Evolutionary conservation across 306 rosid species (phyloP), one percentile per base, ranked within the genome.

Genomic region (Cyclanthera cordifolia): DNA sequence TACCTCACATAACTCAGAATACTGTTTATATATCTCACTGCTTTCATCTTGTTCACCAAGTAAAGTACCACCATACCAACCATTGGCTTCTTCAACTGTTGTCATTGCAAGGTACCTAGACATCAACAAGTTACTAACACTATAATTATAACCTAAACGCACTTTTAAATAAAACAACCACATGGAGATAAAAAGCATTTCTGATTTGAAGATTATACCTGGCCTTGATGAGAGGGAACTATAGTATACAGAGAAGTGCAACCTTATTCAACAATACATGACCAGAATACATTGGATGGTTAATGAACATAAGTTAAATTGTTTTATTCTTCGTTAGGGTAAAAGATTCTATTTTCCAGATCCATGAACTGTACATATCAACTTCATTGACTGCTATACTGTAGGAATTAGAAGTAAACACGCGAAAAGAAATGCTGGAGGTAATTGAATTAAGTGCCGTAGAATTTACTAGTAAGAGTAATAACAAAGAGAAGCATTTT

Each of bases 41-140:
- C 57, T 83, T 78, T 89, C 89, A 73, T 89, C 89, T 81, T 87
- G 93, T 83, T 93, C 96, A 6, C 90, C 84, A 39, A 83, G 84
- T 77, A 93, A 83, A 6, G 86, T 80, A 52, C 98, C 98, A 72
- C 96, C 94, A 41, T 84, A 93, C 95, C 96, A 93, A 56, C 96
- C 95, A 23, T 86, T 86, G 39, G 86, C 82, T 79, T 93, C 91
- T 67, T 84, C 83, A 37, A 80, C 78, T 12, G 89, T 82, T 65
- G 95, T 85, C 83, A 88, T 82, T 73, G 83, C 80, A 52, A 83
- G 86, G 82, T 89, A 92, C 86, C 97, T 92, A 72, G 45, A 73
- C 76, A 71, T 67, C 66, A 32, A 68, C 63, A 70, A 66, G 69
- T 49, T 28, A 69, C 46, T 13, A 69, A 6, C 61, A 34, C 7